Base-by-base conservation (phyloP, 1,284 basidiomycete species). In the Bjerkandera adusta region DNA sequence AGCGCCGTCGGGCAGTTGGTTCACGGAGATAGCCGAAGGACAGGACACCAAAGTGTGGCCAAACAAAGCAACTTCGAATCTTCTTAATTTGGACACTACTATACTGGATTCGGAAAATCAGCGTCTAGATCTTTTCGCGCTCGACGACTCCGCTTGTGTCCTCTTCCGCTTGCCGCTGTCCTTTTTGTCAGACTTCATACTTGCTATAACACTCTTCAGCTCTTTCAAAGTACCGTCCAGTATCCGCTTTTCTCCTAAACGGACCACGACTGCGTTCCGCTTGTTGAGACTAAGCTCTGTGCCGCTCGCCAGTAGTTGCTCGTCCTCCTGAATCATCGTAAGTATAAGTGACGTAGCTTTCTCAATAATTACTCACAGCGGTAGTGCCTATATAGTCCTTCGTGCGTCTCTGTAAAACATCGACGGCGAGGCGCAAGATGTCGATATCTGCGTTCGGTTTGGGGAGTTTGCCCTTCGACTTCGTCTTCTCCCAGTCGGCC, bases 171-270 rank as follows among this genome's bases (percentile, higher is more conserved):
- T 59, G 36, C 36, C 43, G 11, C 45, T 50, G 26, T 44, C 20
- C 5, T 36, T 34, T 1, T 45, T 16, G 5, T 27, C 24, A 7
- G 29, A 18, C 34, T 27, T 21, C 12, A 51, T 27, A 26, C 48
- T 38, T 6, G 36, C 38, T 11, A 11, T 33, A 39, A 12, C 51
- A 34, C 18, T 46, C 11, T 57, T 44, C 35, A 65, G 41, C n/a
- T 57, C 65, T 26, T 67, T 61, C 21, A 76, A 56, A 2, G 68
- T 59, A 8, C 65, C 63, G 8, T 63, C 61, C 37, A 94, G 57
- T 16, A 93, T 83, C 21, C 77, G 68, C 68, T 93, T 92, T 67
- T 95, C 92, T 4, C 89, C 89, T 21, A 89, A 59, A 30, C 92
- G 76, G 3, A 94, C 89, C 33, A 89, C 69, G 6, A 88, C 57